Percentiles rank a stretch among this genome's conserved stretches.
phyloP scores from a whole-genome alignment of 805 yeast genomes.

The Myxozyma kluyveri region DNA sequence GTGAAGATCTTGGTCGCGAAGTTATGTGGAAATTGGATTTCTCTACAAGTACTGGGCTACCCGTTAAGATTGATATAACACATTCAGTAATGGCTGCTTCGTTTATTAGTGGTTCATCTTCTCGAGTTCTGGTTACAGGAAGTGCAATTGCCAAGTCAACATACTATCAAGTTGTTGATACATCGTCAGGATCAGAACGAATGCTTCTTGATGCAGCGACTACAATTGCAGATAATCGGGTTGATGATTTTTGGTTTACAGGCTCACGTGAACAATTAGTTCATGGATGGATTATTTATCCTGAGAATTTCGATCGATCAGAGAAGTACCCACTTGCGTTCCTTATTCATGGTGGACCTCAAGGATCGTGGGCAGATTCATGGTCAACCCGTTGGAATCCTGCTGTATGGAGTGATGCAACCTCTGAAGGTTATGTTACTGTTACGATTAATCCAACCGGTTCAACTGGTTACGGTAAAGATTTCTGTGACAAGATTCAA shows the following conservation, averaged over 20 bases:
- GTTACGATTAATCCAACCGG: constrained; percentile 35
- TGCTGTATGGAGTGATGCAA: constrained; percentile 33
- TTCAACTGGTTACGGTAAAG: constrained; percentile 34
- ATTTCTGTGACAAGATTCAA: constrained; percentile 30
- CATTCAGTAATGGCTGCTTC: constrained; percentile 19
- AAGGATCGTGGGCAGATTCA: constrained; percentile 32
- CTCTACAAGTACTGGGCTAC: not conserved
- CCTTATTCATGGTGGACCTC: constrained; percentile 36
- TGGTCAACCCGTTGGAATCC: constrained; percentile 36
- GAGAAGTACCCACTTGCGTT: constrained; percentile 33
- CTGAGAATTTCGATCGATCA: constrained; percentile 23
- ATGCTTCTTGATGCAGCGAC: constrained; percentile 19
- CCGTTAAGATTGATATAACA: constrained; percentile 17
- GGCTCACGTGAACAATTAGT: constrained; percentile 30
- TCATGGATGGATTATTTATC: constrained; percentile 32
- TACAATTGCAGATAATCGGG: constrained; percentile 13
- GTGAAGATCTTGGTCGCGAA: constrained; percentile 24
- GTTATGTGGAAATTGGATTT: constrained; percentile 20
- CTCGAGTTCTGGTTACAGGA: constrained; percentile 12
- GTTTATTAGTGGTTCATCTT: constrained; percentile 12
- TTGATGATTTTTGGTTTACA: constrained; percentile 32
- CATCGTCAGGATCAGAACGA: constrained; percentile 3
- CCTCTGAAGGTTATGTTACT: constrained; percentile 31
- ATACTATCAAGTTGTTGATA: constrained; percentile 20
- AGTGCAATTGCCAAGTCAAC: constrained; percentile 23